Evolutionary conservation across 140 eudicot species (phyloP).

Genomic region (Bidens hawaiensis): DNA sequence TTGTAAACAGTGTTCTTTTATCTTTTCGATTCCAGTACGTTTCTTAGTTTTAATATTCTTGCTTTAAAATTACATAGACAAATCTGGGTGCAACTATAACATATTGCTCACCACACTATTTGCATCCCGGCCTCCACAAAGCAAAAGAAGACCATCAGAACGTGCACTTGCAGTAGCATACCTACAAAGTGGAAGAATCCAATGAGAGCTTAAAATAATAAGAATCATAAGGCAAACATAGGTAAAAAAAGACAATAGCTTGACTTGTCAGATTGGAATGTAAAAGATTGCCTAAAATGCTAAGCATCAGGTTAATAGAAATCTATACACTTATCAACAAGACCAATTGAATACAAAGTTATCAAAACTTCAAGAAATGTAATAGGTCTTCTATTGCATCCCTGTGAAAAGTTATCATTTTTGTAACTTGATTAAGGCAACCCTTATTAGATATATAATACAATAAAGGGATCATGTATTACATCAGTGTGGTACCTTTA

Average conservation of each 20-base stretch:
- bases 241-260: background rate
- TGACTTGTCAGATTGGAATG: background rate
- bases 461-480: constrained; percentile 2
- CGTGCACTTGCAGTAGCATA: constrained; percentile 99
- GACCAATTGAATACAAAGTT: background rate
- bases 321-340: constrained; percentile 12
- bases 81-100: background rate
- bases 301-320: constrained; percentile 12
- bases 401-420: background rate
- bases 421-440: background rate
- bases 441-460: background rate
- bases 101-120: constrained; percentile 81
- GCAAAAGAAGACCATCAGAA: constrained; percentile 98
- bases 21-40: background rate
- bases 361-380: background rate
- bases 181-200: constrained; percentile 40
- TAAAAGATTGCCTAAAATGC: constrained; percentile 14
- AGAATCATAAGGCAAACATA: background rate
- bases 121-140: constrained; percentile 99
- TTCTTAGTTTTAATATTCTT: background rate
- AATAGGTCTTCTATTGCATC: constrained; percentile 1
- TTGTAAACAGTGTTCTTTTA: background rate
- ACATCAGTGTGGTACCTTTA: background rate
- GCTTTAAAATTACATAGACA: background rate
- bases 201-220: constrained; percentile 1